Percentiles rank a stretch among this genome's conserved stretches.
Conservation (phyloP, 352 stramenopile genomes). For the Phytophthora constricta region DNA sequence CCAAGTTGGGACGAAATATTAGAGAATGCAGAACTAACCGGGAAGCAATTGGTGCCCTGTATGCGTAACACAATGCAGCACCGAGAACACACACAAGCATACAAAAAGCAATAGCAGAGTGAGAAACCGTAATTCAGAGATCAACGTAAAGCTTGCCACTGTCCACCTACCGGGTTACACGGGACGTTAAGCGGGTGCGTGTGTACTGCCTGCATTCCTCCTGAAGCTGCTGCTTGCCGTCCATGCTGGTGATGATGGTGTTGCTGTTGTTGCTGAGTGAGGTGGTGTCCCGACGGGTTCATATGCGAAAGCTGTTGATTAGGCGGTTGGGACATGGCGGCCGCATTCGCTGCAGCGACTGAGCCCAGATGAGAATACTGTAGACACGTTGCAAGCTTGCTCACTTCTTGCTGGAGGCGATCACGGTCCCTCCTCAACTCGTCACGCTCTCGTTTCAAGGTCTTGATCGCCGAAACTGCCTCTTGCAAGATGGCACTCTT, state of each 20-base stretch:
- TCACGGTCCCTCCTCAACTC: slow-evolving; percentile 67
- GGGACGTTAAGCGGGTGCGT: slow-evolving; percentile 44
- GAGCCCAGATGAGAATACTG: slow-evolving; percentile 70
- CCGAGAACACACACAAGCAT: neutral
- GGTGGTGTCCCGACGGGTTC: slow-evolving; percentile 26
- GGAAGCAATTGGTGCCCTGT: slow-evolving; percentile 53
- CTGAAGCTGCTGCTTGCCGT: slow-evolving; percentile 26
- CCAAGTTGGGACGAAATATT: slow-evolving; percentile 36
- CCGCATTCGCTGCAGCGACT: slow-evolving; percentile 51
- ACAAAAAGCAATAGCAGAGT: slow-evolving; percentile 13
- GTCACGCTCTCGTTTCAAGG: slow-evolving; percentile 63
- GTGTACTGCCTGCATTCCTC: slow-evolving; percentile 36
- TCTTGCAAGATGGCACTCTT: slow-evolving; percentile 82
- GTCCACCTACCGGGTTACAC: slow-evolving; percentile 42
- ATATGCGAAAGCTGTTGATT: slow-evolving; percentile 41
- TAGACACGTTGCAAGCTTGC: slow-evolving; percentile 66
- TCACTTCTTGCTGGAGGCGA: slow-evolving; percentile 69
- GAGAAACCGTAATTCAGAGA: slow-evolving; percentile 19
- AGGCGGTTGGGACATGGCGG: slow-evolving; percentile 46
- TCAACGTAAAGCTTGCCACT: slow-evolving; percentile 21
- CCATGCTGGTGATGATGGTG: slow-evolving; percentile 11
- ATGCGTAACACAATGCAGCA: slow-evolving; percentile 8
- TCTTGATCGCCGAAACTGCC: slow-evolving; percentile 70
- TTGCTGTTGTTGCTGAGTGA: slow-evolving; percentile 16
- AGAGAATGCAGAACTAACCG: slow-evolving; percentile 50